Conservation (phyloP, 108 stramenopile species). For the Skeletonema menzelii region DNA sequence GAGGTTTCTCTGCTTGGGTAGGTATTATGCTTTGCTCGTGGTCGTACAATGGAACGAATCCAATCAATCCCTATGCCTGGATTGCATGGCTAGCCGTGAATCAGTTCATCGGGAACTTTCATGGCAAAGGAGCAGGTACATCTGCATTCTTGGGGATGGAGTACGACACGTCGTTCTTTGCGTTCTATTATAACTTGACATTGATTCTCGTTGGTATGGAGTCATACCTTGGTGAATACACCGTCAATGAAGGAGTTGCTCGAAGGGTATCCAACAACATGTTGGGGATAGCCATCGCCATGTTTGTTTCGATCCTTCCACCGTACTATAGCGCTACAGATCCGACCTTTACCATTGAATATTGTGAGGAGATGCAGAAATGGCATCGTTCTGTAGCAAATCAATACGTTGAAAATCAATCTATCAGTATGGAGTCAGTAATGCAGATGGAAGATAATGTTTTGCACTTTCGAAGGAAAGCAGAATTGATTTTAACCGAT, state of each 20-base stretch:
- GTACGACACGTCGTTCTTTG: not conserved
- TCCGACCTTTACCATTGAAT: not conserved
- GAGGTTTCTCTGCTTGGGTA: not conserved
- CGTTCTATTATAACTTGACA: not conserved
- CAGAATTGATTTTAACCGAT: not conserved
- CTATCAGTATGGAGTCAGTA: not conserved
- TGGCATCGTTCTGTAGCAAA: not conserved
- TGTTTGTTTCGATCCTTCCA: not conserved
- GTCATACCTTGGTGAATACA: not conserved
- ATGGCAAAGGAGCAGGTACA: not conserved
- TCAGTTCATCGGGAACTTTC: not conserved
- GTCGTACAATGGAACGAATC: not conserved
- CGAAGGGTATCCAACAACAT: not conserved
- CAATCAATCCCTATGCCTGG: not conserved
- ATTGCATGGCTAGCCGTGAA: not conserved
- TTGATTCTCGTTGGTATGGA: not conserved
- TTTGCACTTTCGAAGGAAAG: not conserved
- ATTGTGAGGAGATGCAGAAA: not conserved
- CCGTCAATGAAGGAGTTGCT: not conserved
- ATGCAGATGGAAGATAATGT: not conserved
- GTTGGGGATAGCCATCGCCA: not conserved
- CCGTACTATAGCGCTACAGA: not conserved
- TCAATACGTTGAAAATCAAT: not conserved
- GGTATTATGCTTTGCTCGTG: not conserved
- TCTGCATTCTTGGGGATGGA: not conserved